A percentile compares a stretch with the other conserved stretches of the same genome.
phyloP scores from a whole-genome alignment of 768 basidiomycete genomes.

The Baorangia bicolor region DNA sequence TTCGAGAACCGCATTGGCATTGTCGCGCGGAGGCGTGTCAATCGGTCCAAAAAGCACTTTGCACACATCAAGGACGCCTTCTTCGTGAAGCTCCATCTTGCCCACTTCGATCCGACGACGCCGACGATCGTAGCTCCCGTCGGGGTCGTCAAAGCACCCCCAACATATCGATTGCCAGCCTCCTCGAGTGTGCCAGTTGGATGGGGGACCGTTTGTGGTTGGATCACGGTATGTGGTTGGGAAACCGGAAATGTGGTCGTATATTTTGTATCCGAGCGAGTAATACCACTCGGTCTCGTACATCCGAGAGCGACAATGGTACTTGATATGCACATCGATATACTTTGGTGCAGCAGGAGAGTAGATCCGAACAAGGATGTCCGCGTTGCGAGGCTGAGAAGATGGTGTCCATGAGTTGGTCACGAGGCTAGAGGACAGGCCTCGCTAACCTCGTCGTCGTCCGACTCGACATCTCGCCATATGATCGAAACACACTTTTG shows the following conservation, averaged over 20 bases:
- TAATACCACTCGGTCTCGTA: slow-evolving; percentile 8
- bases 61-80: slow-evolving; percentile 10
- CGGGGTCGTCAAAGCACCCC: slow-evolving; percentile 12
- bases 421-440: too few relatives aligned
- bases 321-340: slow-evolving; percentile 18
- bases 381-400: not conserved
- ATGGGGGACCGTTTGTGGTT: not conserved
- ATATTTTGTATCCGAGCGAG: slow-evolving; percentile 9
- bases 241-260: not conserved
- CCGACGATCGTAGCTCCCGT: not conserved
- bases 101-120: slow-evolving; percentile 1
- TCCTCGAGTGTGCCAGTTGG: not conserved
- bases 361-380: slow-evolving; percentile 1
- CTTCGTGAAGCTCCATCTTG: slow-evolving; percentile 1
- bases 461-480: not conserved
- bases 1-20: not conserved
- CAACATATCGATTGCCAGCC: slow-evolving; percentile 17
- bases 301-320: not conserved
- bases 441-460: not conserved
- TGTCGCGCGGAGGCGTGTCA: not conserved
- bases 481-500: slow-evolving; percentile 7
- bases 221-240: not conserved
- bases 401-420: not conserved
- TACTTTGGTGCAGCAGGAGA: slow-evolving; percentile 10
- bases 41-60: slow-evolving; percentile 11